A percentile compares a stretch with the other conserved stretches of the same genome.
Evolutionary conservation across 2,329 filamentous ascomycete genomes (phyloP).

Genomic region (Botryosphaeria agaves): DNA sequence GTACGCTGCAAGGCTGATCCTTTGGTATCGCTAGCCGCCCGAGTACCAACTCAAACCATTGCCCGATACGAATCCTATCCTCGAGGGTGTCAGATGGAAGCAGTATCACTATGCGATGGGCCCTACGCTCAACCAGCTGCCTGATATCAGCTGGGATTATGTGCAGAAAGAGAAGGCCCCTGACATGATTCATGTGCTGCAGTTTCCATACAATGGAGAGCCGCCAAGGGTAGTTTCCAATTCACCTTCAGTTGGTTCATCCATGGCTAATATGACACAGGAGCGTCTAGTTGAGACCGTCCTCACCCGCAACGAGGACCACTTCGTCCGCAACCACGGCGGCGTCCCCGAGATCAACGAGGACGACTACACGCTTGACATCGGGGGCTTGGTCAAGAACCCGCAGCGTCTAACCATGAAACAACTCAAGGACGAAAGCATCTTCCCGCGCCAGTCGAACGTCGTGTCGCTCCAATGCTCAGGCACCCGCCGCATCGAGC

Average conservation of each 20-base stretch:
- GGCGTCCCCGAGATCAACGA: constrained; percentile 49
- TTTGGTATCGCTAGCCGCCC: constrained; percentile 18
- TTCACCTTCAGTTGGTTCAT: not conserved
- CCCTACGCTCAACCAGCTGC: constrained; percentile 21
- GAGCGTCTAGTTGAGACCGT: constrained; percentile 37
- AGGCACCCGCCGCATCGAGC: constrained; percentile 51
- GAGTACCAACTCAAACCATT: constrained; percentile 25
- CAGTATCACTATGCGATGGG: constrained; percentile 27
- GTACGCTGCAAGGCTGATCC: no score
- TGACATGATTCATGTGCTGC: constrained; percentile 30
- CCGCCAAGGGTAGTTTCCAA: constrained; percentile 13
- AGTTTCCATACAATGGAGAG: constrained; percentile 31
- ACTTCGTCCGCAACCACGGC: constrained; percentile 57
- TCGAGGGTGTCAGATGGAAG: constrained; percentile 29
- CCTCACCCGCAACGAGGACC: constrained; percentile 43
- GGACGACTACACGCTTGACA: constrained; percentile 32
- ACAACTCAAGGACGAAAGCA: constrained; percentile 41
- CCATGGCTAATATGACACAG: constrained; percentile 2
- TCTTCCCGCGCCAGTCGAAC: constrained; percentile 42
- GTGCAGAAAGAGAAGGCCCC: constrained; percentile 25
- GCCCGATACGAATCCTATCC: constrained; percentile 24
- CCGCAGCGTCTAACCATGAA: constrained; percentile 39
- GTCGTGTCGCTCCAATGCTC: constrained; percentile 48
- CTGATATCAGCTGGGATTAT: constrained; percentile 35
- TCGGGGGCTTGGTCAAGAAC: constrained; percentile 44